A percentile compares a stretch with the other conserved stretches of the same genome.
Conservation (phyloP, 345 rosid genomes). For the Gossypioides kirkii region DNA sequence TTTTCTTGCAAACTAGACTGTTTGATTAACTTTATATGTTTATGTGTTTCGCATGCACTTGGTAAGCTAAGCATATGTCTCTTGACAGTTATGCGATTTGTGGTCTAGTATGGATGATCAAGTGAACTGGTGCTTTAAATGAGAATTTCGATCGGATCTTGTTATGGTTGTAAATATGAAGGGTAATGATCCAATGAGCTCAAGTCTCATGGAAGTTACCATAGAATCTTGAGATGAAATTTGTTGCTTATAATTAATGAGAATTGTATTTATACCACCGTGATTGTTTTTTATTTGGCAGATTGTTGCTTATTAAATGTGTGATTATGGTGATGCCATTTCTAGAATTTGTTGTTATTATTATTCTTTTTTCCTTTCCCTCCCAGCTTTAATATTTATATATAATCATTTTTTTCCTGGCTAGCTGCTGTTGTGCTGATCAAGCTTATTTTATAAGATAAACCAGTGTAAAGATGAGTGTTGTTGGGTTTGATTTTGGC, state of each 20-base stretch:
- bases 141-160: not conserved
- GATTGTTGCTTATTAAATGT: not conserved
- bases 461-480: constrained; percentile 55
- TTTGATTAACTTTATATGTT: not conserved
- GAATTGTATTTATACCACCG: not conserved
- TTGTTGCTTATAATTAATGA: not conserved
- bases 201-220: not conserved
- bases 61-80: not conserved
- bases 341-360: not conserved
- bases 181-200: not conserved
- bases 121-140: not conserved
- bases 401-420: not conserved
- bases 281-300: not conserved
- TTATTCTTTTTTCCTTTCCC: not conserved
- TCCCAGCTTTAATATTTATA: not conserved
- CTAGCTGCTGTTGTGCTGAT: not conserved
- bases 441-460: constrained; percentile 1
- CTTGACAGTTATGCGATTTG: not conserved
- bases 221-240: not conserved
- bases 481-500: constrained; percentile 94
- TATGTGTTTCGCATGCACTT: not conserved
- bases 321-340: not conserved
- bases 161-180: not conserved
- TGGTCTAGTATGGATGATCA: not conserved
- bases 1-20: too few species aligned